Percentiles rank a stretch among this genome's conserved stretches.
Conservation (phyloP, 768 basidiomycete genomes). For the Boletus rubroflammeus region DNA sequence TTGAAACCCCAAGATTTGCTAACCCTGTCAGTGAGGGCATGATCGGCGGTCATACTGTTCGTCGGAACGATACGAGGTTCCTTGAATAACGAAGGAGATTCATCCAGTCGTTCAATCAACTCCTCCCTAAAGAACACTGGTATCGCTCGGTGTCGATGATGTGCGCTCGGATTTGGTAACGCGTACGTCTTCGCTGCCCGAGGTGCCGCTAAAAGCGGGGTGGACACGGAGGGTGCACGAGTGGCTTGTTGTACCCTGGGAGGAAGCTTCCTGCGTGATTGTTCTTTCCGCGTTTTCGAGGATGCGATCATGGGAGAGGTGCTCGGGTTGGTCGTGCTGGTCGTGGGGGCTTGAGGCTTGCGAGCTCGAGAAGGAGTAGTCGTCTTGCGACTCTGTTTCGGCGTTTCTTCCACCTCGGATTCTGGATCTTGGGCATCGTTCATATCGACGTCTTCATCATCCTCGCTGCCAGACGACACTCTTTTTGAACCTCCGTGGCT, state of each 20-base stretch:
- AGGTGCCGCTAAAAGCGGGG: conserved; percentile 1
- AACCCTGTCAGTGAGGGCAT: conserved; percentile 48
- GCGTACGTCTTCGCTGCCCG: conserved; percentile 45
- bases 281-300: conserved; percentile 14
- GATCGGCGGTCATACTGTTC: conserved; percentile 51
- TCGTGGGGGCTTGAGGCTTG: not conserved
- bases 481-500: conserved; percentile 28
- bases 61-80: conserved; percentile 43
- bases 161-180: conserved; percentile 60
- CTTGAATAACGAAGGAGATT: conserved; percentile 49
- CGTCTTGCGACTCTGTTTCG: conserved; percentile 11
- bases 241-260: conserved; percentile 7
- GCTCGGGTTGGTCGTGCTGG: not conserved
- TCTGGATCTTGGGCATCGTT: conserved; percentile 12
- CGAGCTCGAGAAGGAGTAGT: not conserved
- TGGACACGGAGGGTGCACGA: conserved; percentile 3
- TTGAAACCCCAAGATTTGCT: conserved; percentile 73
- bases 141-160: conserved; percentile 71
- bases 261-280: conserved; percentile 19
- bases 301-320: not conserved
- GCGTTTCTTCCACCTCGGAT: conserved; percentile 14
- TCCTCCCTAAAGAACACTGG: conserved; percentile 53
- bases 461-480: conserved; percentile 34
- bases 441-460: conserved; percentile 29
- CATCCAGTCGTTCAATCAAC: conserved; percentile 55